These are phyloP conservation scores for Jatropha podagrica DNA, from an alignment of 441 rosid genomes.

Conservation along the genomic window DNA sequence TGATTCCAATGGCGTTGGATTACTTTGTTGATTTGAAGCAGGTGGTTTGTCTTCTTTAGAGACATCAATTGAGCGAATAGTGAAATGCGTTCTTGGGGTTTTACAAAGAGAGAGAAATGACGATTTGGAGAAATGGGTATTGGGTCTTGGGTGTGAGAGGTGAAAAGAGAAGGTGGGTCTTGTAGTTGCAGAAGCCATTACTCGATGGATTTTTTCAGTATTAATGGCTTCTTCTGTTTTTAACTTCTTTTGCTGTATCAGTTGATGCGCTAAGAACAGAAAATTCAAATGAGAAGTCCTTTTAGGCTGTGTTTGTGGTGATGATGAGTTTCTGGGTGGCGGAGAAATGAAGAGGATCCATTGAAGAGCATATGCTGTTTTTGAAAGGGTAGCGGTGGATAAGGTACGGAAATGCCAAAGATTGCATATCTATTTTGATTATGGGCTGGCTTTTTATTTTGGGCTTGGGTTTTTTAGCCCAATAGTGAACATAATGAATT, in stretches of 20 bases:
- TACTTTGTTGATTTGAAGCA: constrained; percentile 19
- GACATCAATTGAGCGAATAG: constrained; percentile 45
- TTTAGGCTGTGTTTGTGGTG: neutral
- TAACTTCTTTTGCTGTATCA: too few species aligned
- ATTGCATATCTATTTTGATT: neutral
- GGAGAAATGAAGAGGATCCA: constrained; percentile 41
- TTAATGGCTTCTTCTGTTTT: neutral
- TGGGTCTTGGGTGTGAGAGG: constrained; percentile 37
- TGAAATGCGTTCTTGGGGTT: constrained; percentile 25
- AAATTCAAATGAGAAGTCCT: neutral
- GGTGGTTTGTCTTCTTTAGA: constrained; percentile 57
- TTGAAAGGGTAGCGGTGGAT: constrained; percentile 30
- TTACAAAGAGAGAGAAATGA: constrained; percentile 21
- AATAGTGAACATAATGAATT: neutral
- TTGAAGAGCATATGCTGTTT: constrained; percentile 31
- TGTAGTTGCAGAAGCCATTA: constrained; percentile 52
- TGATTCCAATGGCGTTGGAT: constrained; percentile 9
- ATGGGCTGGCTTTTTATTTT: constrained; percentile 1
- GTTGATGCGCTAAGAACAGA: neutral
- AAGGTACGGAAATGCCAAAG: constrained; percentile 28
- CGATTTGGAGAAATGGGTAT: constrained; percentile 28
- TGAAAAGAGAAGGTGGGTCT: constrained; percentile 55
- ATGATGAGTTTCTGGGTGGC: constrained; percentile 33
- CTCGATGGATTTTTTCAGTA: neutral
- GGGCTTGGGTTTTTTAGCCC: constrained; percentile 3